Conservation (phyloP, 768 basidiomycete species). For the Trichaptum fuscoviolaceum region DNA sequence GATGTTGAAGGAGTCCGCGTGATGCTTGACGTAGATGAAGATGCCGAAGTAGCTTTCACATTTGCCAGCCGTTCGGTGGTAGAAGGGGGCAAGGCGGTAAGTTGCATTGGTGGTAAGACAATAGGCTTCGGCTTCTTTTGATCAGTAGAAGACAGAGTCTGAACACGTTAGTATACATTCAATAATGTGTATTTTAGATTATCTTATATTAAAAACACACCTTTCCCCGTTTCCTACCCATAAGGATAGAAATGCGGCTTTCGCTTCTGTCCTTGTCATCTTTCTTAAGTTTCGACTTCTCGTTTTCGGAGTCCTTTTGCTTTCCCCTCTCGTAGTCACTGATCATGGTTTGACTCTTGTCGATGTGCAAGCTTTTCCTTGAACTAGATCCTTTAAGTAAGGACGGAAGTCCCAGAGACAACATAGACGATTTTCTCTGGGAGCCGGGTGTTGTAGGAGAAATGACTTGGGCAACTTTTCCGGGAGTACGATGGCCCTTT, state of each 20-base stretch:
- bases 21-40: conserved; percentile 34
- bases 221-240: conserved; percentile 90
- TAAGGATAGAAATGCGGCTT: conserved; percentile 81
- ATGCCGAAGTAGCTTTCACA: conserved; percentile 54
- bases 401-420: conserved; percentile 76
- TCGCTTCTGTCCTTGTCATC: conserved; percentile 82
- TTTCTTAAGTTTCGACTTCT: conserved; percentile 59
- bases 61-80: conserved; percentile 85
- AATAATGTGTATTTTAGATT: conserved; percentile 5
- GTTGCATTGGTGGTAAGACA: conserved; percentile 85
- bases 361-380: conserved; percentile 69
- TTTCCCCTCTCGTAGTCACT: conserved; percentile 38
- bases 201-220: conserved; percentile 36
- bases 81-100: conserved; percentile 72
- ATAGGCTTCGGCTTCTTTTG: conserved; percentile 69
- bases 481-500: conserved; percentile 42
- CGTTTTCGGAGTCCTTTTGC: conserved; percentile 30
- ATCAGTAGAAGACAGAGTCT: conserved; percentile 84
- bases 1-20: conserved; percentile 32
- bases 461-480: conserved; percentile 45
- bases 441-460: conserved; percentile 54
- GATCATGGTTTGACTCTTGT: conserved; percentile 35
- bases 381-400: conserved; percentile 82
- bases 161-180: conserved; percentile 14
- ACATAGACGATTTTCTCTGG: conserved; percentile 77